phyloP scores from a whole-genome alignment of 257 asterid species.

The Nicotiana benthamiana region DNA sequence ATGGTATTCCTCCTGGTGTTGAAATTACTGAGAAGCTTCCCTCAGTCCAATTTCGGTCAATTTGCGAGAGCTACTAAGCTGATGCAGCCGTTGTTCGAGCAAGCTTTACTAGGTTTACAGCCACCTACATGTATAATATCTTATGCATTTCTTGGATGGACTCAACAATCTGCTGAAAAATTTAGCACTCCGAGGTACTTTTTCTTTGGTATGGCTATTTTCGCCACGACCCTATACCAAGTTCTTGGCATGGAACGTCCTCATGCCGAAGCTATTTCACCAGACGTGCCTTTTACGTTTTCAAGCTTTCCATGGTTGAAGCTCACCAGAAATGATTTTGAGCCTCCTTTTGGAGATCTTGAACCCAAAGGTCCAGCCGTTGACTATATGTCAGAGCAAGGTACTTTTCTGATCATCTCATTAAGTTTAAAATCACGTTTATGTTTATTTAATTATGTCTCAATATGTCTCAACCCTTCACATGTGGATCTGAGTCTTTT shows the following conservation, averaged over 20 bases:
- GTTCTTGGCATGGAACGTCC: constrained; percentile 30
- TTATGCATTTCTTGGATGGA: constrained; percentile 58
- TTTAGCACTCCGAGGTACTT: constrained; percentile 38
- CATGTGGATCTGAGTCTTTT: background rate
- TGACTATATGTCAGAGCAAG: constrained; percentile 44
- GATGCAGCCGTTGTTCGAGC: constrained; percentile 48
- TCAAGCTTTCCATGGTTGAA: constrained; percentile 31
- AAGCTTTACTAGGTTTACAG: constrained; percentile 20
- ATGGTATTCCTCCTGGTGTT: constrained; percentile 47
- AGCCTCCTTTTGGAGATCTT: constrained; percentile 35
- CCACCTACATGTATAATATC: constrained; percentile 49
- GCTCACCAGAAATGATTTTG: constrained; percentile 53
- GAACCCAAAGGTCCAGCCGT: constrained; percentile 41
- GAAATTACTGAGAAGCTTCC: constrained; percentile 62
- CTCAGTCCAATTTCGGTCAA: constrained; percentile 21
- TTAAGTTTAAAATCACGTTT: background rate
- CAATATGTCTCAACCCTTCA: background rate
- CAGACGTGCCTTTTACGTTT: constrained; percentile 34
- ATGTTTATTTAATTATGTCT: too few species aligned
- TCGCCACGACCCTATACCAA: constrained; percentile 34
- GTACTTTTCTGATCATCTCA: background rate
- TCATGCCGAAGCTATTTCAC: constrained; percentile 23
- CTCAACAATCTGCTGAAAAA: constrained; percentile 37
- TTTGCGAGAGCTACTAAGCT: constrained; percentile 38
- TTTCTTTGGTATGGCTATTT: constrained; percentile 50